phyloP scores from a whole-genome alignment of 1,284 basidiomycete species.

The Retiboletus flavoniger region DNA sequence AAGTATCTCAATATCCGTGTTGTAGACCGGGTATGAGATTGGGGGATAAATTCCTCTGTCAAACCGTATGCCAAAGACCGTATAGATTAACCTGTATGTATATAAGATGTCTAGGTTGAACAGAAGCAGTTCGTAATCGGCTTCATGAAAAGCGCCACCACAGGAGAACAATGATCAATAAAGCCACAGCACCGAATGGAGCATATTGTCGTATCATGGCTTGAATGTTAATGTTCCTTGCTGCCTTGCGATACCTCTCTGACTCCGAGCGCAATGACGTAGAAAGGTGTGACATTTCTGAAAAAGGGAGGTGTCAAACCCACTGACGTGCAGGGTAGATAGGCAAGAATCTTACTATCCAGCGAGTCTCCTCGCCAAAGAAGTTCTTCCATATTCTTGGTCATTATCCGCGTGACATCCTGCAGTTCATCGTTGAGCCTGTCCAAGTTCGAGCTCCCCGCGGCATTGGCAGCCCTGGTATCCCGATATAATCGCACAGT shows the following conservation, averaged over 20 bases:
- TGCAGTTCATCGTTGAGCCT: slow-evolving; percentile 94
- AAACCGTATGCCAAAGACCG: slow-evolving; percentile 9
- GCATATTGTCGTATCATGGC: slow-evolving; percentile 96
- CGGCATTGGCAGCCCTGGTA: slow-evolving; percentile 80
- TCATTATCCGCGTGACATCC: slow-evolving; percentile 99
- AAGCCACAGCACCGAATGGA: slow-evolving; percentile 77
- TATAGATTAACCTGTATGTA: slow-evolving; percentile 31
- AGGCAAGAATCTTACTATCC: slow-evolving; percentile 63
- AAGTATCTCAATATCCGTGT: background rate
- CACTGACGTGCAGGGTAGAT: background rate
- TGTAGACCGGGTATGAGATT: background rate
- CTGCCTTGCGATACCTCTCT: slow-evolving; percentile 95
- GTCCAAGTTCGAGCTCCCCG: slow-evolving; percentile 70
- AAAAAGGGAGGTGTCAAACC: slow-evolving; percentile 3
- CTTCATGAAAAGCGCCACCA: slow-evolving; percentile 84
- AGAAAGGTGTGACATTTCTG: slow-evolving; percentile 97
- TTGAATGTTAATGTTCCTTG: slow-evolving; percentile 91
- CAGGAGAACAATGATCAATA: slow-evolving; percentile 83
- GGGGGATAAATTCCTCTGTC: background rate
- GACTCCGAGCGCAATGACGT: slow-evolving; percentile 96
- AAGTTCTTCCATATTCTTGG: slow-evolving; percentile 99
- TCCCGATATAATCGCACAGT: slow-evolving; percentile 95
- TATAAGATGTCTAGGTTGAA: slow-evolving; percentile 24
- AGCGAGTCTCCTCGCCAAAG: slow-evolving; percentile 97
- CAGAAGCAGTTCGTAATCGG: slow-evolving; percentile 8